These are phyloP conservation scores for Cryptococcus deneoformans DNA, from an alignment of 1,284 basidiomycete genomes.

Conservation along the genomic window DNA sequence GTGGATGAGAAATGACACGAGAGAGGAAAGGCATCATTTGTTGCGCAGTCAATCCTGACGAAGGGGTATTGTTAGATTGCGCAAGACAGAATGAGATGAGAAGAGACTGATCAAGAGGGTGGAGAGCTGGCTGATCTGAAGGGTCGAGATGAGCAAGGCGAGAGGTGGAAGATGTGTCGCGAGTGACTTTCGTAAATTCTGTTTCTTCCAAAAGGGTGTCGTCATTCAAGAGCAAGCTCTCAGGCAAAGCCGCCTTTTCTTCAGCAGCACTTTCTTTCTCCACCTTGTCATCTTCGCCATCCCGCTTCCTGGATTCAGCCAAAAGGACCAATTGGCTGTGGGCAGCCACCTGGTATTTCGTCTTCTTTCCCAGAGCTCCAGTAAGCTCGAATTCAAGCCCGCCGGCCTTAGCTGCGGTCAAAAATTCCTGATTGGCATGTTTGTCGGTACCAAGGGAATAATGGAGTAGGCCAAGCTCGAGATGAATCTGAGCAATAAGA, in stretches of 20 bases:
- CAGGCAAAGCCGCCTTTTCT: constrained; percentile 56
- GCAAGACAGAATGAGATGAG: constrained; percentile 85
- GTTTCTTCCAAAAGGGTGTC: constrained; percentile 96
- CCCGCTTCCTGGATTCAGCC: constrained; percentile 69
- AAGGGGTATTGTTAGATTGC: constrained; percentile 80
- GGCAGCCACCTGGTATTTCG: constrained; percentile 87
- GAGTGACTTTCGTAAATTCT: constrained; percentile 62
- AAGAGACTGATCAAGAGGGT: constrained; percentile 88
- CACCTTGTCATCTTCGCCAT: constrained; percentile 33
- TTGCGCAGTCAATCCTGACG: constrained; percentile 79
- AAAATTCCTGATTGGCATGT: constrained; percentile 72
- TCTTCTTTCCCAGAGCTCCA: constrained; percentile 89
- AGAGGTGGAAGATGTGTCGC: constrained; percentile 46
- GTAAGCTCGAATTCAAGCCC: constrained; percentile 87
- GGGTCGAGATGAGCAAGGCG: constrained; percentile 66
- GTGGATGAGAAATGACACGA: constrained; percentile 78
- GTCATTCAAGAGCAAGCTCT: constrained; percentile 83
- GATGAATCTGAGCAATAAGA: constrained; percentile 64
- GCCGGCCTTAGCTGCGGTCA: constrained; percentile 71
- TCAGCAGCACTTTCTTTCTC: constrained; percentile 1
- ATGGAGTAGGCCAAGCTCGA: constrained; percentile 79
- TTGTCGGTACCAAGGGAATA: constrained; percentile 71
- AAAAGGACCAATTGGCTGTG: constrained; percentile 91
- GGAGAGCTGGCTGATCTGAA: constrained; percentile 74
- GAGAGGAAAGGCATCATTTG: constrained; percentile 88